These are phyloP conservation scores for Phanerochaete sordida DNA, from an alignment of 768 basidiomycete species.

Conservation along the genomic window DNA sequence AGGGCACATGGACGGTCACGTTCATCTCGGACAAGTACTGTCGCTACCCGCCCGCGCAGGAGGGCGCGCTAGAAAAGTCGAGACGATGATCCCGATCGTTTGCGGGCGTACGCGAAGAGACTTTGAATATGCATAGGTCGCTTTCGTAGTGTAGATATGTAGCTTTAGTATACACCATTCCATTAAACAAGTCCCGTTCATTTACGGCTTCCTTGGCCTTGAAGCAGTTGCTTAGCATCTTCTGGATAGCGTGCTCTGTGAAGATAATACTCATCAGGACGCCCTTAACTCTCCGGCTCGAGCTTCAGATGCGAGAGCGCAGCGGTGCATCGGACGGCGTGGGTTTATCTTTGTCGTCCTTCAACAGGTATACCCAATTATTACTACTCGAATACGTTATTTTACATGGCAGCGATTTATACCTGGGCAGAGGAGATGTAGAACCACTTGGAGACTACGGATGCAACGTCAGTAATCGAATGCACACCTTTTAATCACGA, in stretches of 20 bases:
- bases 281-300: not conserved
- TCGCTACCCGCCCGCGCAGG: constrained; percentile 77
- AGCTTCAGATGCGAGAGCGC: constrained; percentile 6
- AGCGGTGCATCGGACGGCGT: not conserved
- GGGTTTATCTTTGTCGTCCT: not conserved
- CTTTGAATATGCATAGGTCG: not conserved
- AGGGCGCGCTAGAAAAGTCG: constrained; percentile 34
- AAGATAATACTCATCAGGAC: not conserved
- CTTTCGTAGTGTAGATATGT: constrained; percentile 7
- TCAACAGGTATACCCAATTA: not conserved
- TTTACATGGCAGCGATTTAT: constrained; percentile 26
- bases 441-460: constrained; percentile 86
- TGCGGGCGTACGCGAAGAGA: not conserved
- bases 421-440: constrained; percentile 89
- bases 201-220: not conserved
- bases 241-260: not conserved
- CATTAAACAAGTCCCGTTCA: not conserved
- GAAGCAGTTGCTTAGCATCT: not conserved
- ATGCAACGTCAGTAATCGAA: constrained; percentile 3
- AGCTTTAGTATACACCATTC: constrained; percentile 8
- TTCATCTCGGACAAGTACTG: constrained; percentile 90
- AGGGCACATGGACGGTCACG: constrained; percentile 93
- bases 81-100: constrained; percentile 12
- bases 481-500: constrained; percentile 1
- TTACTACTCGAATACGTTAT: constrained; percentile 1